These are phyloP conservation scores for Noccaea bulbosa DNA, from an alignment of 345 rosid genomes.

Conservation along the genomic window DNA sequence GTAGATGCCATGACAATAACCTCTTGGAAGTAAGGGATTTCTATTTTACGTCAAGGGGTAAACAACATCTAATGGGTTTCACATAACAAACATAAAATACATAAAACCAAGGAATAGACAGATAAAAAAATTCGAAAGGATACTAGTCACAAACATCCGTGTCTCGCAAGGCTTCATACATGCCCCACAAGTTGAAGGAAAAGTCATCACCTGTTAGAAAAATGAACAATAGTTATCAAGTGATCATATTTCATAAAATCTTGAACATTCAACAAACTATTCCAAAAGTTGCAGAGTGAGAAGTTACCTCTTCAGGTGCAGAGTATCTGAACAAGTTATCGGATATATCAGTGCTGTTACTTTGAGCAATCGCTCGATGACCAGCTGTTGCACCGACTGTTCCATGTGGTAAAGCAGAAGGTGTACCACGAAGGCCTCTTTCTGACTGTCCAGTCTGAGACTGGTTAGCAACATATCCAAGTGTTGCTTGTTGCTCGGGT, in stretches of 20 bases:
- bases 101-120: not conserved
- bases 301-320: slow-evolving; percentile 85
- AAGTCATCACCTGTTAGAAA: slow-evolving; percentile 50
- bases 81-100: slow-evolving; percentile 12
- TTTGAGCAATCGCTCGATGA: slow-evolving; percentile 86
- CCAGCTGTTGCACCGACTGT: slow-evolving; percentile 81
- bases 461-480: slow-evolving; percentile 69
- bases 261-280: not conserved
- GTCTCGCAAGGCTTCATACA: slow-evolving; percentile 48
- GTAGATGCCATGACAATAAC: slow-evolving; percentile 97
- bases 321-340: slow-evolving; percentile 78
- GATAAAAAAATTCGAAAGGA: slow-evolving; percentile 36
- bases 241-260: not conserved
- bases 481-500: slow-evolving; percentile 72
- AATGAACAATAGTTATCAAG: not conserved
- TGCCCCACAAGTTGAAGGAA: slow-evolving; percentile 54
- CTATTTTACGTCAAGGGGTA: slow-evolving; percentile 57
- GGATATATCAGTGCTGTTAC: slow-evolving; percentile 72
- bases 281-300: not conserved
- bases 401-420: slow-evolving; percentile 65
- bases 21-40: slow-evolving; percentile 93
- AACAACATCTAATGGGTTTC: slow-evolving; percentile 23
- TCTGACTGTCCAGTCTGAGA: slow-evolving; percentile 52
- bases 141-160: slow-evolving; percentile 57
- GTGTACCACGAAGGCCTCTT: slow-evolving; percentile 35